Conservation (phyloP, 2,329 filamentous ascomycete genomes). For the Monilinia laxa region DNA sequence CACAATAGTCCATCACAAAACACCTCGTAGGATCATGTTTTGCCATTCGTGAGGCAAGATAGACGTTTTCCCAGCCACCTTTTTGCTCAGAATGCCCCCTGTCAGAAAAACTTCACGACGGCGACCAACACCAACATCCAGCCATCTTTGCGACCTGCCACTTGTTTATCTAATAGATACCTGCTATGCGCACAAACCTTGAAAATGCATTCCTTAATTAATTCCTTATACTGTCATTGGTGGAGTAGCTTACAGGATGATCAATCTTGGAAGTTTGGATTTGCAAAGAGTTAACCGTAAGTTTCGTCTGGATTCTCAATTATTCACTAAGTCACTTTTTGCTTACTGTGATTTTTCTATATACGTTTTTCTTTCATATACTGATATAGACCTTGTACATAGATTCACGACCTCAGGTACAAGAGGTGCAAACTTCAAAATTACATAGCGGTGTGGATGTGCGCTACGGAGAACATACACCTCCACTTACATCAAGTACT, state of each 20-base stretch:
- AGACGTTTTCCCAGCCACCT: constrained; percentile 19
- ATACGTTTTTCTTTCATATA: constrained; percentile 23
- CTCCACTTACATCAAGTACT: constrained; percentile 33
- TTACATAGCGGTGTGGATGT: constrained; percentile 30
- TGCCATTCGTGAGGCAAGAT: constrained; percentile 6
- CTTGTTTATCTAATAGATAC: constrained; percentile 15
- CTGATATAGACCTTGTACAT: constrained; percentile 26
- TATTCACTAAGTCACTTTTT: neutral
- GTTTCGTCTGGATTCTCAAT: constrained; percentile 18
- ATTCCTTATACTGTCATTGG: constrained; percentile 33
- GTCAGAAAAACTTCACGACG: neutral
- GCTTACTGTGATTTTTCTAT: neutral
- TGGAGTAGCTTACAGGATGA: constrained; percentile 28
- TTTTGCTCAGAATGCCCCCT: constrained; percentile 11
- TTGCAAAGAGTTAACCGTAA: constrained; percentile 34
- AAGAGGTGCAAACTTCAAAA: constrained; percentile 29
- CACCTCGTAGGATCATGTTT: neutral
- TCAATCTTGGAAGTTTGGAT: constrained; percentile 36
- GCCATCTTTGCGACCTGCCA: constrained; percentile 22
- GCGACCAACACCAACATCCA: constrained; percentile 18
- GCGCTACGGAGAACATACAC: constrained; percentile 28
- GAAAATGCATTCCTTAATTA: constrained; percentile 35
- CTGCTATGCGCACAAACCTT: constrained; percentile 21
- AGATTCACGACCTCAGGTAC: constrained; percentile 35
- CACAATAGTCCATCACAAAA: neutral